phyloP scores from a whole-genome alignment of 371 early-diverging fungal genomes.

The Apophysomyces variabilis region DNA sequence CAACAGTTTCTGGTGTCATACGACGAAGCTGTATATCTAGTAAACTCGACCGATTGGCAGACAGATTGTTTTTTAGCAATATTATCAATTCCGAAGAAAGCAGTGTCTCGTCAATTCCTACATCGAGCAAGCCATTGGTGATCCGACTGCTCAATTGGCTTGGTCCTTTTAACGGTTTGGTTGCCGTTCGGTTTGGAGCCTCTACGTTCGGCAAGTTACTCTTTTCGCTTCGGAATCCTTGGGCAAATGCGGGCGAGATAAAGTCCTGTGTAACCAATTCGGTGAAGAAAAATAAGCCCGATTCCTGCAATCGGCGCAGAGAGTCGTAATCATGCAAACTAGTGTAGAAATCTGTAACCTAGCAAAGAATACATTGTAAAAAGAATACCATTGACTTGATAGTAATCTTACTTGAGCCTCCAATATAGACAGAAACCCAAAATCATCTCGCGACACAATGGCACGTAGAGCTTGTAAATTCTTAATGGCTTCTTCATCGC shows the following conservation, averaged over 20 bases:
- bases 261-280: slow-evolving; percentile 25
- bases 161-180: slow-evolving; percentile 25
- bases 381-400: background rate
- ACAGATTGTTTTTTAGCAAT: slow-evolving; percentile 25
- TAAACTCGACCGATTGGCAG: slow-evolving; percentile 22
- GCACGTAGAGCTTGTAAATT: slow-evolving; percentile 18
- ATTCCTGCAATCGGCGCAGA: slow-evolving; percentile 16
- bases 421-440: slow-evolving; percentile 39
- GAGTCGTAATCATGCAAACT: slow-evolving; percentile 40
- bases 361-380: background rate
- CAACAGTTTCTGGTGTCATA: slow-evolving; percentile 17
- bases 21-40: slow-evolving; percentile 34
- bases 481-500: slow-evolving; percentile 41
- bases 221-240: background rate
- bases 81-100: slow-evolving; percentile 22
- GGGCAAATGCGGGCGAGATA: slow-evolving; percentile 21
- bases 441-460: slow-evolving; percentile 19
- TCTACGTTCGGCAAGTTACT: slow-evolving; percentile 1
- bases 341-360: slow-evolving; percentile 35
- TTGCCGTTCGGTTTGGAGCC: slow-evolving; percentile 12
- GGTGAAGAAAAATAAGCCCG: slow-evolving; percentile 22
- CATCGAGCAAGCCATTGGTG: slow-evolving; percentile 1
- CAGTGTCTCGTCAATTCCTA: background rate
- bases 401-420: slow-evolving; percentile 27
- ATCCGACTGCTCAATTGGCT: slow-evolving; percentile 28